These are phyloP conservation scores for Rhizopogon sp. DNA, from an alignment of 768 basidiomycete species.

Conservation along the genomic window DNA sequence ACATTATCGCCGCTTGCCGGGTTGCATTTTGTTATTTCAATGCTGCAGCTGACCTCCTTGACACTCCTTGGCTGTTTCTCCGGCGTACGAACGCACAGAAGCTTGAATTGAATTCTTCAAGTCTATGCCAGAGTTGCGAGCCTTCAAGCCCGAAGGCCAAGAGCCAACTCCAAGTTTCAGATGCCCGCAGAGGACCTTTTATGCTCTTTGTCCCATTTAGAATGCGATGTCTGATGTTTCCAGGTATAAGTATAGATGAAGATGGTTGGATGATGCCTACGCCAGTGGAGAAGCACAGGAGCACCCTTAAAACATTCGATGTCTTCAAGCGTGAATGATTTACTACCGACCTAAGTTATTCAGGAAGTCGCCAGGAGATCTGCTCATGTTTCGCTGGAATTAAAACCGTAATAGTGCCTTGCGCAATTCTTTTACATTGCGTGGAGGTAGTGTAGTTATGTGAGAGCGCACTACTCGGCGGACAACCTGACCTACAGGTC, in stretches of 20 bases:
- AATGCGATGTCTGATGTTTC: constrained; percentile 66
- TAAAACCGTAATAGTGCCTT: constrained; percentile 51
- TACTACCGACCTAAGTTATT: constrained; percentile 53
- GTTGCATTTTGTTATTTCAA: constrained; percentile 49
- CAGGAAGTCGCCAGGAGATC: constrained; percentile 51
- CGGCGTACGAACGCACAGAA: constrained; percentile 44
- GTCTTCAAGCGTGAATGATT: constrained; percentile 64
- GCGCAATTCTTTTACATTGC: constrained; percentile 69
- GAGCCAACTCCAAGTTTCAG: constrained; percentile 69
- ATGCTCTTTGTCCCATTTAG: constrained; percentile 33
- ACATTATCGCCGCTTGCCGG: constrained; percentile 47
- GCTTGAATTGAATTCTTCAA: constrained; percentile 77
- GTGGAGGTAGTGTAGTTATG: constrained; percentile 86
- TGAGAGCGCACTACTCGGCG: constrained; percentile 67
- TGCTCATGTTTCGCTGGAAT: constrained; percentile 39
- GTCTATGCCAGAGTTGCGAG: constrained; percentile 54
- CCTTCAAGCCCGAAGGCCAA: constrained; percentile 81
- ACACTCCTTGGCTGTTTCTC: constrained; percentile 88
- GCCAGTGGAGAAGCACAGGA: constrained; percentile 45
- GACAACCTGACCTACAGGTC: no score
- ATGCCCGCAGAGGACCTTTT: constrained; percentile 51
- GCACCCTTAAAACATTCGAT: constrained; percentile 53
- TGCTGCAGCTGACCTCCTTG: constrained; percentile 64
- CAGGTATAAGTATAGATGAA: constrained; percentile 51
- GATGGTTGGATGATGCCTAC: constrained; percentile 47